Conservation (phyloP, 257 asterid species). For the Solanum pennellii region DNA sequence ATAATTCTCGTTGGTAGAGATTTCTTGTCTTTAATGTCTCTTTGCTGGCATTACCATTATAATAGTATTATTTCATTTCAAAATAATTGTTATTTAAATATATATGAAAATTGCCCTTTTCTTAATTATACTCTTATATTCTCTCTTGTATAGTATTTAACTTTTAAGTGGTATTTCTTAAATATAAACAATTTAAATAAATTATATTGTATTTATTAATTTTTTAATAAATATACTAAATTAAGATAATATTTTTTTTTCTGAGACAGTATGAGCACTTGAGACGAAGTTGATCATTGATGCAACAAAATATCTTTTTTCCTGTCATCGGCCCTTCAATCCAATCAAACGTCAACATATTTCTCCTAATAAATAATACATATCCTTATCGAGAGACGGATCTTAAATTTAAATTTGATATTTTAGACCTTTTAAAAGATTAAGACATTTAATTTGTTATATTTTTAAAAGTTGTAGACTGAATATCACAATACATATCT, state of each 20-base stretch:
- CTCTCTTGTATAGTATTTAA: no score
- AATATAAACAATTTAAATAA: no score
- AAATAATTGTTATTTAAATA: no score
- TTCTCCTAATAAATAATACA: neutral
- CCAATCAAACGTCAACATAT: neutral
- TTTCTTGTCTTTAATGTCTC: neutral
- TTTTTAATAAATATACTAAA: no score
- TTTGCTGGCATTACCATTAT: neutral
- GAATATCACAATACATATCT: neutral
- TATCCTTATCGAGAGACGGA: neutral
- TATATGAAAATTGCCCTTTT: no score
- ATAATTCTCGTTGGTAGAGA: accelerated
- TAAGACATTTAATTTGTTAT: neutral
- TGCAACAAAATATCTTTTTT: neutral
- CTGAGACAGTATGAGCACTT: neutral
- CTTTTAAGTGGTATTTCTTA: no score
- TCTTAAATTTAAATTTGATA: neutral
- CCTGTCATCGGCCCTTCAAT: neutral
- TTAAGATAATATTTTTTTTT: no score
- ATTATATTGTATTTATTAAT: no score
- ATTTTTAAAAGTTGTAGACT: neutral
- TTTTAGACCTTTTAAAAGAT: neutral
- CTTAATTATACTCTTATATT: no score
- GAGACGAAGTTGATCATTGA: neutral
- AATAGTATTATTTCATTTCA: no score